These are phyloP conservation scores for Suillus bovinus DNA, from an alignment of 768 basidiomycete genomes.

Conservation along the genomic window DNA sequence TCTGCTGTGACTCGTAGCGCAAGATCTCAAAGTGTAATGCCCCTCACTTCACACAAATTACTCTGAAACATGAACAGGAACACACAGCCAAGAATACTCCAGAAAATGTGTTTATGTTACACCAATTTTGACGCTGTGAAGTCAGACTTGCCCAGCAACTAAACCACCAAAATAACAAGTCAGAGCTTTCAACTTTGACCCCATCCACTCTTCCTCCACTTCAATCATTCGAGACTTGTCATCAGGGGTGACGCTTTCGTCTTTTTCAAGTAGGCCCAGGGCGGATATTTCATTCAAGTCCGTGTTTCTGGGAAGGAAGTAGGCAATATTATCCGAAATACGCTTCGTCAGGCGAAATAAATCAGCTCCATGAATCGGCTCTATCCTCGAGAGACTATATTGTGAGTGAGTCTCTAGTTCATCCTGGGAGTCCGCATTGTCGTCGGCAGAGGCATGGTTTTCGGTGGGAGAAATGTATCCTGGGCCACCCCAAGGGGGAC, in stretches of 20 bases:
- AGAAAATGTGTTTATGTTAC: not conserved
- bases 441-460: constrained; percentile 9
- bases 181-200: constrained; percentile 87
- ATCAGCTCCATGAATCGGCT: constrained; percentile 80
- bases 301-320: constrained; percentile 85
- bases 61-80: constrained; percentile 1
- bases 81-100: not conserved
- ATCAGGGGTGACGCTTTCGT: constrained; percentile 5
- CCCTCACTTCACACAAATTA: not conserved
- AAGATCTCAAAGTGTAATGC: not conserved
- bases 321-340: constrained; percentile 84
- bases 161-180: constrained; percentile 94
- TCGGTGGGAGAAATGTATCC: constrained; percentile 53
- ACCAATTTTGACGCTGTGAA: not conserved
- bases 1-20: too few relatives aligned
- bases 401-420: constrained; percentile 41
- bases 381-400: constrained; percentile 71
- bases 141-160: constrained; percentile 61
- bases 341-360: constrained; percentile 73
- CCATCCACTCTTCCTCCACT: constrained; percentile 97
- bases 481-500: constrained; percentile 96
- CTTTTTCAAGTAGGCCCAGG: constrained; percentile 27
- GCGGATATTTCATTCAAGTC: constrained; percentile 69
- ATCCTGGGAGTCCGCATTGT: not conserved
- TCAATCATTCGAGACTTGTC: constrained; percentile 63